Evolutionary conservation across 2,329 filamentous ascomycete species (phyloP).

Genomic region (Pseudogymnoascus sp.): DNA sequence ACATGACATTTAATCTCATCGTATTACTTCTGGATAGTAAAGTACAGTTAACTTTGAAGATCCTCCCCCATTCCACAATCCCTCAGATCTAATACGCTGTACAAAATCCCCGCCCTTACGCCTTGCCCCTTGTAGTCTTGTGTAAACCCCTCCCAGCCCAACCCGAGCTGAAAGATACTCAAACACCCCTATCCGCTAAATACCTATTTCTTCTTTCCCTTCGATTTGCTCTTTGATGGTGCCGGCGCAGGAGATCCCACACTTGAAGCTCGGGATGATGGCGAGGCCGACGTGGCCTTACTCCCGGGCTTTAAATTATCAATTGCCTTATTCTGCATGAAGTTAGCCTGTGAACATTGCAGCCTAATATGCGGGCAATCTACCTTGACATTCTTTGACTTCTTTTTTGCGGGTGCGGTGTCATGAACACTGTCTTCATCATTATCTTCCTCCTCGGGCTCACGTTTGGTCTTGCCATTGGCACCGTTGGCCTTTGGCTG

Average conservation of each 20-base stretch:
- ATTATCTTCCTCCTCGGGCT: constrained; percentile 71
- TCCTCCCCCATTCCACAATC: background rate
- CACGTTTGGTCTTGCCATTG: constrained; percentile 66
- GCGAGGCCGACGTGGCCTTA: constrained; percentile 66
- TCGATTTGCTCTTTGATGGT: constrained; percentile 20
- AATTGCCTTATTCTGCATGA: constrained; percentile 74
- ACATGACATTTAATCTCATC: background rate
- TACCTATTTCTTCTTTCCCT: constrained; percentile 7
- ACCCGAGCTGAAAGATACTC: background rate
- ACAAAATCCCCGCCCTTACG: constrained; percentile 3
- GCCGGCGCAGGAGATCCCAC: constrained; percentile 66
- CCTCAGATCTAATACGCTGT: background rate
- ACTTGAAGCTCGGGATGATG: constrained; percentile 73
- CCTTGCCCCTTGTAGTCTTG: background rate
- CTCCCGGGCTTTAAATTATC: constrained; percentile 74
- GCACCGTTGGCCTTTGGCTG: constrained; percentile 41
- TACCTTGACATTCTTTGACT: constrained; percentile 86
- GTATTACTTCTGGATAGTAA: constrained; percentile 1
- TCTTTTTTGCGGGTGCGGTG: constrained; percentile 85
- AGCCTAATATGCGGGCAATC: constrained; percentile 20
- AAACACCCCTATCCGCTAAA: background rate
- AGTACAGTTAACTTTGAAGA: background rate
- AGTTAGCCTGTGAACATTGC: background rate
- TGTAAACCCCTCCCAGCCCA: background rate
- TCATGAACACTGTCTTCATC: constrained; percentile 74